Conservation (phyloP, 1,284 basidiomycete species). For the Microbotryomycetes sp. region DNA sequence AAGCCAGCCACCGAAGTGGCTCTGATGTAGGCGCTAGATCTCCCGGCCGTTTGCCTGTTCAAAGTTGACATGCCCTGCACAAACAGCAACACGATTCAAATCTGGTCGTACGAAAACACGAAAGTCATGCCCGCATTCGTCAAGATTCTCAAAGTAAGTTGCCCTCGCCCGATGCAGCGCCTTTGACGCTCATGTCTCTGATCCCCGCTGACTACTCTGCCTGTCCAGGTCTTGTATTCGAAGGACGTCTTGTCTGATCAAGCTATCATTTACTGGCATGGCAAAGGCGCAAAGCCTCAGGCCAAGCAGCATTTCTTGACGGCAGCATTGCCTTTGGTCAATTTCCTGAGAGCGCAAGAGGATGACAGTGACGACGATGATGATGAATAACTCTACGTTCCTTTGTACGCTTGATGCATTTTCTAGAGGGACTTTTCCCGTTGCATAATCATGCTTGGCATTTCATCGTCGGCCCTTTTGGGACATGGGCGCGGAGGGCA, state of each 20-base stretch:
- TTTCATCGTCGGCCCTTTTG: too few relatives aligned
- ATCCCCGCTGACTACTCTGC: not conserved
- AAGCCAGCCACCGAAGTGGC: conserved; percentile 82
- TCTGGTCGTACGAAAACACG: conserved; percentile 90
- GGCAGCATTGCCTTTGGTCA: conserved; percentile 76
- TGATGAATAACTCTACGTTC: not conserved
- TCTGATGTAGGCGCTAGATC: conserved; percentile 50
- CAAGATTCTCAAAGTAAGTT: conserved; percentile 73
- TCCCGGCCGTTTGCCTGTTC: conserved; percentile 8
- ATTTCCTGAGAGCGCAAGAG: conserved; percentile 76
- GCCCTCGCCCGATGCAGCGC: not conserved
- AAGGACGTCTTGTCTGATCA: conserved; percentile 89
- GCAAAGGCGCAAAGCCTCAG: conserved; percentile 90
- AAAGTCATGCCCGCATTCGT: conserved; percentile 88
- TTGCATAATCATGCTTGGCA: too few relatives aligned
- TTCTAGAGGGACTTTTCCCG: too few relatives aligned
- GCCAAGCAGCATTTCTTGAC: conserved; percentile 92
- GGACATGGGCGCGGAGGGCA: too few relatives aligned
- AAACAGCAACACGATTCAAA: conserved; percentile 69
- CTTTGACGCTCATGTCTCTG: conserved; percentile 2
- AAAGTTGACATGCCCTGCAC: conserved; percentile 3
- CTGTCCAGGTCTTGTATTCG: conserved; percentile 74
- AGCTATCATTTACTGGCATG: conserved; percentile 95
- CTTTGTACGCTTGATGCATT: not conserved
- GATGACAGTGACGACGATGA: conserved; percentile 65